phyloP scores from a whole-genome alignment of 2,329 filamentous ascomycete species.

The Sphaerostilbella broomeana region DNA sequence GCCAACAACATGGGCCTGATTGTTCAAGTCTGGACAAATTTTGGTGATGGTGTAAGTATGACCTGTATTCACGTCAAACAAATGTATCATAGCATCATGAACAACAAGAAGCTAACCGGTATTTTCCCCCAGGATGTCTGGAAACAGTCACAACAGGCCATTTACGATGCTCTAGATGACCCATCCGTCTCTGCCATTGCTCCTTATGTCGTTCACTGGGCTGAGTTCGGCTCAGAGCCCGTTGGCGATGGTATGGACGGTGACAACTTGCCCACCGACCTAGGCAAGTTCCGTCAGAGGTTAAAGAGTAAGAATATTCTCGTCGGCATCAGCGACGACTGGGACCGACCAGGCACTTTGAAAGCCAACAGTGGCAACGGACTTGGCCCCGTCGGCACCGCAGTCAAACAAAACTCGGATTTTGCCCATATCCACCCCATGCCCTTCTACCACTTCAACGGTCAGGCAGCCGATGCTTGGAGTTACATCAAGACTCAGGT shows the following conservation, averaged over 20 bases:
- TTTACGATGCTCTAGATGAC: slow-evolving; percentile 16
- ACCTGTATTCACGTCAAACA: no score
- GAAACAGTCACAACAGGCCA: slow-evolving; percentile 17
- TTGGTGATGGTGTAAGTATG: slow-evolving; percentile 16
- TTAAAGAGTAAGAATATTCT: slow-evolving; percentile 14
- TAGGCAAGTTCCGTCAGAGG: slow-evolving; percentile 14
- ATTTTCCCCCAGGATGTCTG: slow-evolving; percentile 13
- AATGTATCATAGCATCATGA: no score
- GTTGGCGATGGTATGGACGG: slow-evolving; percentile 19
- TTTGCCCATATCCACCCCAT: slow-evolving; percentile 19
- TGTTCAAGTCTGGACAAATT: slow-evolving; percentile 20
- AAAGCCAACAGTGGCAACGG: slow-evolving; percentile 9
- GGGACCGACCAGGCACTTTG: slow-evolving; percentile 18
- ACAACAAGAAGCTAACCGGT: slow-evolving; percentile 2
- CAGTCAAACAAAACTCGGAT: slow-evolving; percentile 17
- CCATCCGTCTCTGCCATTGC: slow-evolving; percentile 14
- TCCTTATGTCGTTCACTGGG: slow-evolving; percentile 17
- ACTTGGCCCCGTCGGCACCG: slow-evolving; percentile 13
- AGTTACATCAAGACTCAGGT: slow-evolving; percentile 16
- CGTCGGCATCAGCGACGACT: slow-evolving; percentile 18
- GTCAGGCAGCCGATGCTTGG: slow-evolving; percentile 12
- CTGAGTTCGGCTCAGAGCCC: slow-evolving; percentile 19
- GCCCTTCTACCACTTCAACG: slow-evolving; percentile 18
- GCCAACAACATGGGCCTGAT: slow-evolving; percentile 18
- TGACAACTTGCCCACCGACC: slow-evolving; percentile 16